A percentile compares a stretch with the other conserved stretches of the same genome.
phyloP scores from a whole-genome alignment of 2,329 filamentous ascomycete genomes.

The Exophiala sp. region DNA sequence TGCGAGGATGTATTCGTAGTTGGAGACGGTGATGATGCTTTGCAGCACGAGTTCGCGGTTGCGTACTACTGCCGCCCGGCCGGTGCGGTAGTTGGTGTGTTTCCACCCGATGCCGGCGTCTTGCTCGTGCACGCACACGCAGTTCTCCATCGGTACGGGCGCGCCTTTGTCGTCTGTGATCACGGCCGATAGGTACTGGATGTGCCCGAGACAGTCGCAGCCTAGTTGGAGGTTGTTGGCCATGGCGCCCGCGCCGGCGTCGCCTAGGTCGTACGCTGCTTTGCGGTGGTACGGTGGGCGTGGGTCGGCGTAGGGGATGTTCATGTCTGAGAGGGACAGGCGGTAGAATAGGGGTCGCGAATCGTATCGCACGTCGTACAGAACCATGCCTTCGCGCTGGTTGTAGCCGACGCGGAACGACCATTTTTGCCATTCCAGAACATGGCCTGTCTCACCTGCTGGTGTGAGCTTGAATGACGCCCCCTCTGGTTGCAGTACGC shows the following conservation, averaged over 20 bases:
- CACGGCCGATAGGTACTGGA: conserved; percentile 59
- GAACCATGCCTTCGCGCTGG: conserved; percentile 58
- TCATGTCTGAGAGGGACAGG: conserved; percentile 62
- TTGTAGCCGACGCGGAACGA: conserved; percentile 57
- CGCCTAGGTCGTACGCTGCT: conserved; percentile 64
- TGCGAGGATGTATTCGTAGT: conserved; percentile 68
- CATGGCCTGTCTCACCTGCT: conserved; percentile 48
- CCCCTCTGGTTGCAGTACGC: conserved; percentile 60
- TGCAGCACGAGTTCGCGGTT: conserved; percentile 62
- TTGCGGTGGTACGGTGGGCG: conserved; percentile 64
- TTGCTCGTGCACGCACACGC: conserved; percentile 65
- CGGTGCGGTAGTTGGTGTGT: conserved; percentile 65
- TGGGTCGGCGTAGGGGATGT: conserved; percentile 55
- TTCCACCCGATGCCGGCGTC: conserved; percentile 65
- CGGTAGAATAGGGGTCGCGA: conserved; percentile 62
- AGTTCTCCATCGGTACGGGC: conserved; percentile 56
- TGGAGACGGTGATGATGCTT: conserved; percentile 64
- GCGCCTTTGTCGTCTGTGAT: conserved; percentile 56
- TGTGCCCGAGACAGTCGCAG: conserved; percentile 64
- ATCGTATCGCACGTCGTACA: conserved; percentile 61
- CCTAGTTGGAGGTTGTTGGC: conserved; percentile 64
- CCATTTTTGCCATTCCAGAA: conserved; percentile 63
- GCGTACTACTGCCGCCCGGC: conserved; percentile 56
- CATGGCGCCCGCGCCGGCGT: conserved; percentile 60
- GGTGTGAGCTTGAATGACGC: conserved; percentile 54